Conservation (phyloP, 176 grass and related monocot genomes). For the Microstegium vimineum region DNA sequence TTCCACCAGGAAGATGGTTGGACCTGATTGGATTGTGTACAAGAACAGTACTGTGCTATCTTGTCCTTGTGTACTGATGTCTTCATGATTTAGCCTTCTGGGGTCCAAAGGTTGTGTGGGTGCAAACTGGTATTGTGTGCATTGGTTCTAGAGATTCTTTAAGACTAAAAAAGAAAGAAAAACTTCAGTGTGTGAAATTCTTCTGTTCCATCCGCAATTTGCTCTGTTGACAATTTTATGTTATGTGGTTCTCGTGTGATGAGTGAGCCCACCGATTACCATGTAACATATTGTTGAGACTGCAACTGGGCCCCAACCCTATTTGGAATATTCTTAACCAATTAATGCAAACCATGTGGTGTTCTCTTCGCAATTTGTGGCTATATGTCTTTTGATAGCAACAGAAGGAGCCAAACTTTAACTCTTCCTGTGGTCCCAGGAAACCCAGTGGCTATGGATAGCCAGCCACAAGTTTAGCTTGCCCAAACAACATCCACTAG, state of each 20-base stretch:
- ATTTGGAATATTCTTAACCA: not conserved
- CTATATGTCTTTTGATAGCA: not conserved
- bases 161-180: not conserved
- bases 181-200: not conserved
- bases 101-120: not conserved
- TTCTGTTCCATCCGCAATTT: not conserved
- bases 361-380: conserved; percentile 3
- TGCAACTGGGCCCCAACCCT: not conserved
- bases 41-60: not conserved
- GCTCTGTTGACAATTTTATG: not conserved
- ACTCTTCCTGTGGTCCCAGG: conserved; percentile 18
- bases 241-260: not conserved
- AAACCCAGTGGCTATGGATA: conserved; percentile 15
- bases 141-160: not conserved
- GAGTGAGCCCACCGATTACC: not conserved
- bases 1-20: not conserved
- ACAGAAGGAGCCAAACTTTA: conserved; percentile 11
- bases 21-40: not conserved
- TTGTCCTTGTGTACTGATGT: conserved; percentile 14
- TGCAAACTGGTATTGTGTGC: not conserved
- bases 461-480: conserved; percentile 29
- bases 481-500: conserved; percentile 23
- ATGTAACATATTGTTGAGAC: not conserved
- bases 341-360: not conserved
- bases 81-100: not conserved